Percentiles rank a stretch among this genome's conserved stretches.
Evolutionary conservation across 495 filamentous ascomycete genomes (phyloP).

Genomic region (Poronia punctata): DNA sequence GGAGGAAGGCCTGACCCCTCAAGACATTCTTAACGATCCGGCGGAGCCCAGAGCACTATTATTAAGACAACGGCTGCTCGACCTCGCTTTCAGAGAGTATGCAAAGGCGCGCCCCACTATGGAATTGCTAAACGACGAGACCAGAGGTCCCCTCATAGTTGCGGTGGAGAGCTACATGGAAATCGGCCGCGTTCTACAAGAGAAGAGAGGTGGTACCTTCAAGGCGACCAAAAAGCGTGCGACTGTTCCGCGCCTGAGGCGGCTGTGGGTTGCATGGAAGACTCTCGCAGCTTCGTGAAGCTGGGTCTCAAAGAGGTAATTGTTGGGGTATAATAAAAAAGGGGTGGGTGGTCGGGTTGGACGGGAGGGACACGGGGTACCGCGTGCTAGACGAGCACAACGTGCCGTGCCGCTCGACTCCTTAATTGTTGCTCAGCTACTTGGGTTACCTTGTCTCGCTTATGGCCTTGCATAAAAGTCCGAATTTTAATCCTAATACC

Average conservation of each 20-base stretch:
- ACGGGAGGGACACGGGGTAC: too few species aligned
- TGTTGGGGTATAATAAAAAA: too few species aligned
- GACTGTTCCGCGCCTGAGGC: slow-evolving; percentile 49
- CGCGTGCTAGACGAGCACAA: too few species aligned
- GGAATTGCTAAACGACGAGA: slow-evolving; percentile 47
- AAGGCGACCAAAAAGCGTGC: slow-evolving; percentile 46
- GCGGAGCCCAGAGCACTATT: slow-evolving; percentile 30
- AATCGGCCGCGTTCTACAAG: slow-evolving; percentile 53
- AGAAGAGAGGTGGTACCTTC: slow-evolving; percentile 25
- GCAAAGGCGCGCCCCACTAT: slow-evolving; percentile 42
- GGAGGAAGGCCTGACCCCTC: slow-evolving; percentile 43
- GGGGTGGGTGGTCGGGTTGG: too few species aligned
- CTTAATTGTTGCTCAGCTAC: too few species aligned
- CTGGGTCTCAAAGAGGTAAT: too few species aligned
- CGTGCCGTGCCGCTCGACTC: too few species aligned
- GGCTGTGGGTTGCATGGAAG: slow-evolving; percentile 49
- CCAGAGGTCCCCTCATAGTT: slow-evolving; percentile 53
- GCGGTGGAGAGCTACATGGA: slow-evolving; percentile 70
- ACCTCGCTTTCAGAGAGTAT: slow-evolving; percentile 50
- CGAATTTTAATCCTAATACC: too few species aligned
- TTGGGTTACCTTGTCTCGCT: too few species aligned
- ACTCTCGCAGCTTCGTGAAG: slow-evolving; percentile 25
- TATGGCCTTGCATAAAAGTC: too few species aligned
- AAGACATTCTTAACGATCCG: slow-evolving; percentile 45
- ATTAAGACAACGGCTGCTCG: slow-evolving; percentile 46